phyloP scores from a whole-genome alignment of 768 basidiomycete species.

The Xanthoconium purpureum region DNA sequence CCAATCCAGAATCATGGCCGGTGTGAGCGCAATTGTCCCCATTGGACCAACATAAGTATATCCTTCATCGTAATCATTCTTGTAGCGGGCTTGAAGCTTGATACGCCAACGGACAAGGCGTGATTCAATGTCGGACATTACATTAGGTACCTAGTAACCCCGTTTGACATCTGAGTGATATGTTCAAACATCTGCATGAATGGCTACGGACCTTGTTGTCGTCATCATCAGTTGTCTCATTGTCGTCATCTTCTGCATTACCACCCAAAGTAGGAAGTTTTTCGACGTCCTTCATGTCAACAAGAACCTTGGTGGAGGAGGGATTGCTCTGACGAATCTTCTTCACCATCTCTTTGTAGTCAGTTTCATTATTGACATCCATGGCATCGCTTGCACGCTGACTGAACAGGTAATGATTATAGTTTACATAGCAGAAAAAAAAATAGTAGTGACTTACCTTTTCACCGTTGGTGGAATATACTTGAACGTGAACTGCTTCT shows the following conservation, averaged over 20 bases:
- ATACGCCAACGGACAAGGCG: neutral
- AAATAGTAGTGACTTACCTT: too few species aligned
- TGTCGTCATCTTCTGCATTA: neutral
- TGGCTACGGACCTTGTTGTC: neutral
- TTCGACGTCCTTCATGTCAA: constrained; percentile 2
- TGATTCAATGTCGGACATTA: neutral
- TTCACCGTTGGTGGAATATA: constrained; percentile 4
- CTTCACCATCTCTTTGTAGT: constrained; percentile 17
- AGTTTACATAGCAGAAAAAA: neutral
- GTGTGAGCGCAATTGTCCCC: neutral
- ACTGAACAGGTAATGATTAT: neutral
- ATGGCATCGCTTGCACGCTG: neutral
- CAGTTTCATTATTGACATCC: constrained; percentile 7
- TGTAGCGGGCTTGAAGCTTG: constrained; percentile 2
- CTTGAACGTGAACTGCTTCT: constrained; percentile 6
- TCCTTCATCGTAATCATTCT: constrained; percentile 2
- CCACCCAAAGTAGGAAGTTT: neutral
- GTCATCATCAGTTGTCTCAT: neutral
- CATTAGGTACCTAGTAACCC: neutral
- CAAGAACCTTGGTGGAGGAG: neutral
- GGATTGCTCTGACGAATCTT: neutral
- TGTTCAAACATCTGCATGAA: neutral
- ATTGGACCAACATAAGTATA: constrained; percentile 2
- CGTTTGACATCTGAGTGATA: neutral
- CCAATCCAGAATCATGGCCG: constrained; percentile 11